Base-by-base conservation (phyloP, 306 rosid genomes). In the Vigna trinervia region DNA sequence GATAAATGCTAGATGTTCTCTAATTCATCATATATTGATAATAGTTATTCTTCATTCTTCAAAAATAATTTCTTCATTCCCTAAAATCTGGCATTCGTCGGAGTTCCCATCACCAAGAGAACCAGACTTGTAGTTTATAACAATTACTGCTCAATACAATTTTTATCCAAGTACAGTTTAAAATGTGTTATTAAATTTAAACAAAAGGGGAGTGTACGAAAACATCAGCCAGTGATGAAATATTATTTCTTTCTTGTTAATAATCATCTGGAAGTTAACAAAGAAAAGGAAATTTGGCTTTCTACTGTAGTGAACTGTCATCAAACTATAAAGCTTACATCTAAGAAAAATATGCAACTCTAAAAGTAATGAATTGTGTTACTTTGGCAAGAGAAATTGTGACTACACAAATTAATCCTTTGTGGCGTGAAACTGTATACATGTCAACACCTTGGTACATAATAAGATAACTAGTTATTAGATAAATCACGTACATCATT, bases 261-360 rank as follows among this genome's bases (percentile, higher is more conserved):
- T 5, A 59, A 59, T 59, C 38, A 17, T 26, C 10, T 11, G 39
- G 39, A 26, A 59, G 15, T 32, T 12, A 23, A 26, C 10, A 17
- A 59, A 59, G 5, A 59, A 59, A 60, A 60, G 12, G 7, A 52
- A 38, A 69, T 52, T 20, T 34, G 9, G 17, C 11, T 5, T 10
- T n/a, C 32, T 10, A 12, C 46, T 50, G 5, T 51, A 28, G 61
- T 10, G 2, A 71, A 52, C 67, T 12, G 1, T 32, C 28, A 26
- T 15, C 78, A 39, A 58, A 58, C 32, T 41, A 43, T 19, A 59
- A 20, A 73, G 34, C 56, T 57, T 15, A 73, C 39, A 56, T 39
- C 45, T n/a, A 22, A 57, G 75, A 17, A 32, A 69, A 17, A 5
- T 1, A 14, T 41, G 23, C 41, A 41, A 41, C 12, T 9, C 41